Evolutionary conservation across 352 stramenopile species (phyloP).

Genomic region (Pythium guiyangense): DNA sequence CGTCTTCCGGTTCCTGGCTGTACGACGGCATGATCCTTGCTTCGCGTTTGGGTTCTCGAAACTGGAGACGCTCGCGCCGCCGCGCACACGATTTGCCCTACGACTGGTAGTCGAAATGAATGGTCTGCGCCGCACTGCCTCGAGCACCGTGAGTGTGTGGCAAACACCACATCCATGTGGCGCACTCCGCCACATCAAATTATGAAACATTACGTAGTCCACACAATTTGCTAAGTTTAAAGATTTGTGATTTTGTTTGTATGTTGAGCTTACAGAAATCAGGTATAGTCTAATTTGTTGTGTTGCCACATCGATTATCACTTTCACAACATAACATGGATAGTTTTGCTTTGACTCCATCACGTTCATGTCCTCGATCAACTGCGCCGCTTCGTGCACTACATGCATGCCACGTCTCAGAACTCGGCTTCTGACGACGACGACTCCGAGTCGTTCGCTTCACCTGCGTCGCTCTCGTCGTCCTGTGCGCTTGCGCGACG

Average conservation of each 20-base stretch:
- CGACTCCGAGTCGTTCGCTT: slow-evolving; percentile 24
- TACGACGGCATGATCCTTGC: slow-evolving; percentile 83
- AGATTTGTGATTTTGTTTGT: too few species aligned
- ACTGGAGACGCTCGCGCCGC: slow-evolving; percentile 12
- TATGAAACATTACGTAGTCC: too few species aligned
- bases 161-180: neutral
- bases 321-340: too few species aligned
- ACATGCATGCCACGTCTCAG: slow-evolving; percentile 7
- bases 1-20: slow-evolving; percentile 90
- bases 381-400: neutral
- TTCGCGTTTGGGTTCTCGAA: slow-evolving; percentile 78
- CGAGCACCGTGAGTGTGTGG: slow-evolving; percentile 1
- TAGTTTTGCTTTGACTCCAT: too few species aligned
- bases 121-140: slow-evolving; percentile 13
- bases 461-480: slow-evolving; percentile 8
- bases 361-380: neutral
- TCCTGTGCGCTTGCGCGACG: slow-evolving; percentile 10
- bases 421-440: slow-evolving; percentile 39
- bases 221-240: too few species aligned
- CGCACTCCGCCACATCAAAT: neutral
- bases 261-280: too few species aligned
- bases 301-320: too few species aligned
- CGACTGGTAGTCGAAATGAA: slow-evolving; percentile 24
- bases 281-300: too few species aligned
- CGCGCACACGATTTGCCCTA: slow-evolving; percentile 1